Percentiles rank a stretch among this genome's conserved stretches.
phyloP scores from a whole-genome alignment of 2,329 filamentous ascomycete species.

The Calonectria henricotiae region DNA sequence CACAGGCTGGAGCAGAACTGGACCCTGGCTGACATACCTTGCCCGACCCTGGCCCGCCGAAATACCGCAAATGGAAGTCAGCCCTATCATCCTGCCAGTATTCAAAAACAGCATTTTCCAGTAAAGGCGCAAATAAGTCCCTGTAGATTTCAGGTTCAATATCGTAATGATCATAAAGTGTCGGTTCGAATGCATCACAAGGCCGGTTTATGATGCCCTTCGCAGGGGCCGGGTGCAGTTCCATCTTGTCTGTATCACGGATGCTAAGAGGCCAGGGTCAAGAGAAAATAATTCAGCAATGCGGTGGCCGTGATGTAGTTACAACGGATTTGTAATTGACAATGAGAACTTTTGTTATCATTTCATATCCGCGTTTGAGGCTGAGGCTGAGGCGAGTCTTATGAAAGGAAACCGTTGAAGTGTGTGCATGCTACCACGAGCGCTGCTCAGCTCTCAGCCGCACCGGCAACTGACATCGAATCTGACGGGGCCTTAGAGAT shows the following conservation, averaged over 20 bases:
- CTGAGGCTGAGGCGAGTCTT: background rate
- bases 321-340: too few relatives aligned
- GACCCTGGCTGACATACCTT: background rate
- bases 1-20: background rate
- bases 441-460: background rate
- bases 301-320: background rate
- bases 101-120: background rate
- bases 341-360: background rate
- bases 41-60: background rate
- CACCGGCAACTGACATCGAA: background rate
- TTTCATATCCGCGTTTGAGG: background rate
- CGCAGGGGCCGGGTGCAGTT: background rate
- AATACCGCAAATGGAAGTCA: conserved; percentile 3
- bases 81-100: background rate
- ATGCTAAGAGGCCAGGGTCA: background rate
- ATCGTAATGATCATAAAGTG: background rate
- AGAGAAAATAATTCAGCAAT: background rate
- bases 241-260: background rate
- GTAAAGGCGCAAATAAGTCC: background rate
- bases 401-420: background rate
- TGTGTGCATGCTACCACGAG: background rate
- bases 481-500: too few relatives aligned
- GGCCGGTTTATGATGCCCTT: background rate
- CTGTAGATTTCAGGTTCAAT: conserved; percentile 7
- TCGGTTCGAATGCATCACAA: background rate